These are phyloP conservation scores for Clavispora santaluciae DNA, from an alignment of 805 yeast species.

Conservation along the genomic window DNA sequence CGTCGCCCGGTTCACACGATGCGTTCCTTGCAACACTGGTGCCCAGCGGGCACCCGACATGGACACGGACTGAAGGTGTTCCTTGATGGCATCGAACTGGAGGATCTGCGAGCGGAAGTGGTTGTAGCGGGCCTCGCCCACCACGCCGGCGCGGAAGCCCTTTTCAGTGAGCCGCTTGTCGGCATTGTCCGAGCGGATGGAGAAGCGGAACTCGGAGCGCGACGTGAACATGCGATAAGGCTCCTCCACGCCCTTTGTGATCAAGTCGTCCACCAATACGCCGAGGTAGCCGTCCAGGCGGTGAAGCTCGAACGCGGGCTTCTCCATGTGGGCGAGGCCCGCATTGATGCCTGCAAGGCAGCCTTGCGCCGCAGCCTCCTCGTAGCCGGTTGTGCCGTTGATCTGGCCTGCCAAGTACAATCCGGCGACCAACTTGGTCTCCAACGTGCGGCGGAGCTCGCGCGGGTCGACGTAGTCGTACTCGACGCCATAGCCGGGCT, in stretches of 20 bases:
- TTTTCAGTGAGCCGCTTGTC: constrained; percentile 72
- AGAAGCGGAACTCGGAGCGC: constrained; percentile 86
- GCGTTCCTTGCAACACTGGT: constrained; percentile 37
- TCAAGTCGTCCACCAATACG: constrained; percentile 86
- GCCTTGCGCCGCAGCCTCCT: constrained; percentile 98
- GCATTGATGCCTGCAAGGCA: constrained; percentile 94
- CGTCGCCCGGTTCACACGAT: constrained; percentile 40
- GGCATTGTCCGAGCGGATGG: constrained; percentile 92
- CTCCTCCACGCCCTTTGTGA: constrained; percentile 93
- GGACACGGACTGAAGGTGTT: constrained; percentile 40
- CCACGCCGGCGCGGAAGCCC: constrained; percentile 66
- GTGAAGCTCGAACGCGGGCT: constrained; percentile 47
- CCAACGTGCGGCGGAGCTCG: constrained; percentile 70
- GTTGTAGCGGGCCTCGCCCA: constrained; percentile 53
- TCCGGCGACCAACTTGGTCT: constrained; percentile 75
- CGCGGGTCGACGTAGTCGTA: constrained; percentile 95
- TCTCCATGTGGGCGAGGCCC: constrained; percentile 48
- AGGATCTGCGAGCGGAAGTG: constrained; percentile 41
- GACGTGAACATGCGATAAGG: constrained; percentile 98
- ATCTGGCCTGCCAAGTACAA: constrained; percentile 93
- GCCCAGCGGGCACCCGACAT: constrained; percentile 65
- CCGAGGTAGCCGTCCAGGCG: constrained; percentile 90
- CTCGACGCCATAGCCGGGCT: constrained; percentile 99
- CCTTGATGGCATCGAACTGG: constrained; percentile 41
- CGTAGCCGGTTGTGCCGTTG: constrained; percentile 98